Evolutionary conservation across 768 basidiomycete genomes (phyloP), one percentile per base, ranked within the genome.

Genomic region (Daedaleopsis nitida): DNA sequence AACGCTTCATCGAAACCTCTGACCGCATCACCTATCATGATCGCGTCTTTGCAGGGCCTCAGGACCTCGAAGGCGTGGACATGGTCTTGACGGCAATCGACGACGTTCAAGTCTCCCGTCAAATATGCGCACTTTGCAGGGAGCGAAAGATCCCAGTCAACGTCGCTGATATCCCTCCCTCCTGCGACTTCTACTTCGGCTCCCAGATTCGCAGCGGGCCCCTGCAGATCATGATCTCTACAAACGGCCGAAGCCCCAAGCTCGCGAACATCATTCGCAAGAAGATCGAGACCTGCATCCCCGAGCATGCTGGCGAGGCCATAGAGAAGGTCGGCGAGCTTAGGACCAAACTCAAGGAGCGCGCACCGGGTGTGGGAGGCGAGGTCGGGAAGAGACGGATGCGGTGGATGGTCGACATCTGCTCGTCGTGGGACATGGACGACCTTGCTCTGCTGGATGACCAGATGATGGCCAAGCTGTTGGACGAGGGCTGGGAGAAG

Each of bases 181-280:
- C 88, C 45, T 99, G 97, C 80, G 96, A 99, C 75, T 99, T 99
- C 71, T 98, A 96, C 80, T 99, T 98, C 76, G 97, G 97, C 52
- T 91, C 93, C 3, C 92, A 94, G 73, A 86, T 98, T 61, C 88
- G 93, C 34, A 83, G 87, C 62, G 96, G 96, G 0, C 92, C 96
- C 0, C 77, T 99, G 23, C 95, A 97, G 75, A 86, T 99, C 65
- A 90, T 98, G 91, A 87, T 99, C 54, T 96, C 94, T 17, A 98
- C 97, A 4, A 92, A 92, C 62, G 97, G 97, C 35, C 87, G 91
- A 67, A 92, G 94, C 13, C 97, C 97, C 1, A 88, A 92, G 70
- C 81, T 98, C 70, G 94, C 96, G 4, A 89, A 89, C 63, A 78
- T 97, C 66, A 86, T 99, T 56, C 85, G 88, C 65, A 79, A 82